These are phyloP conservation scores for Phaseolus lunatus DNA, from an alignment of 306 rosid species.

Conservation along the genomic window DNA sequence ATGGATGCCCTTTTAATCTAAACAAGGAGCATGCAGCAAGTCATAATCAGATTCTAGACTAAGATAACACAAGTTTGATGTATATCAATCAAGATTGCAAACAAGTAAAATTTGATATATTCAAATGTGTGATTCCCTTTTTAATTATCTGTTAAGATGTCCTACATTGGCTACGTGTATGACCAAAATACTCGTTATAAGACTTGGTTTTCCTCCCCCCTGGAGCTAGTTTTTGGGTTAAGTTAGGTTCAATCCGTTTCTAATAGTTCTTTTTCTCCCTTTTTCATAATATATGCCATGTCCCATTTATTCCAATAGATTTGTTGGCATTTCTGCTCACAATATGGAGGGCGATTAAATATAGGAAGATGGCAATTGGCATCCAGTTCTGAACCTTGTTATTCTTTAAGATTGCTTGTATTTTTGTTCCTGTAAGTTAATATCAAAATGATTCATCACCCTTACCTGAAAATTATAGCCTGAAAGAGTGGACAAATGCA, in stretches of 20 bases:
- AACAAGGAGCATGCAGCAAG: slow-evolving; percentile 2
- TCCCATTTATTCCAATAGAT: not conserved
- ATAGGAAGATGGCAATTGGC: slow-evolving; percentile 17
- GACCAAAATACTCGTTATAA: not conserved
- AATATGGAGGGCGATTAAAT: not conserved
- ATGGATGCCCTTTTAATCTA: slow-evolving; percentile 8
- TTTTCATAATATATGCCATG: not conserved
- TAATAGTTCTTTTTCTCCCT: not conserved
- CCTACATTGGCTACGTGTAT: not conserved
- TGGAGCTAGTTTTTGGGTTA: not conserved
- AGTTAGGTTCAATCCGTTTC: not conserved
- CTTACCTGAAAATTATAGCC: slow-evolving; percentile 17
- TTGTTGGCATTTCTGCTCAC: slow-evolving; percentile 22
- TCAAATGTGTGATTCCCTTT: slow-evolving; percentile 16
- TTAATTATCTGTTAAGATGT: not conserved
- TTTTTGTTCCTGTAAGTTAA: not conserved
- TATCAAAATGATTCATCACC: not conserved
- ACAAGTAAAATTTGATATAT: slow-evolving; percentile 19
- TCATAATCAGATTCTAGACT: not conserved
- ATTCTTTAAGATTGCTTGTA: slow-evolving; percentile 18
- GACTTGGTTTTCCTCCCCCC: not conserved
- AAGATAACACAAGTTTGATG: too few relatives aligned
- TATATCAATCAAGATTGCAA: not conserved
- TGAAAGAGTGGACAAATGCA: slow-evolving; percentile 4
- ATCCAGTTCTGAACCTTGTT: not conserved